Evolutionary conservation across 2,329 filamentous ascomycete genomes (phyloP).

Genomic region (Knufia petricola): DNA sequence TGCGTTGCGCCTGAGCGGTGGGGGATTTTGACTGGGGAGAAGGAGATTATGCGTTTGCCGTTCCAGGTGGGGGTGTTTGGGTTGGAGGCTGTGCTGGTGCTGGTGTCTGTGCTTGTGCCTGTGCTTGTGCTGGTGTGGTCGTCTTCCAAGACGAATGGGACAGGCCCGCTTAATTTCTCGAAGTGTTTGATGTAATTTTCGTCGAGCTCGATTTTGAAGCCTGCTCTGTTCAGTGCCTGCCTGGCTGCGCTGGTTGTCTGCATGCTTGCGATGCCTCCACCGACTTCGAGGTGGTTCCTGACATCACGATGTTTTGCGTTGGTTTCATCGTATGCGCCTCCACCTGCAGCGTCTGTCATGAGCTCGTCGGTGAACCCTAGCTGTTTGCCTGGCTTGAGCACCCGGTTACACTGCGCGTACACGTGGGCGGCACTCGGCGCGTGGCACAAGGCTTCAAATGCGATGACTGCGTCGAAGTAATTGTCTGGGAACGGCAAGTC

Average conservation of each 20-base stretch:
- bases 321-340: slow-evolving; percentile 19
- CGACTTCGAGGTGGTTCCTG: slow-evolving; percentile 24
- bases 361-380: slow-evolving; percentile 27
- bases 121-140: neutral
- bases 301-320: slow-evolving; percentile 22
- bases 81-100: too few species aligned
- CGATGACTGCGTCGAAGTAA: slow-evolving; percentile 26
- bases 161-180: slow-evolving; percentile 4
- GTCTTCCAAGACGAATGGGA: neutral
- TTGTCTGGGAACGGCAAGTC: slow-evolving; percentile 21
- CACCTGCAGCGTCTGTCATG: slow-evolving; percentile 11
- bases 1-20: neutral
- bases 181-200: slow-evolving; percentile 24
- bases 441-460: slow-evolving; percentile 27
- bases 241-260: slow-evolving; percentile 18
- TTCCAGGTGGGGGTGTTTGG: neutral
- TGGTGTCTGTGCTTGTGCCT: too few species aligned
- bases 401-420: slow-evolving; percentile 24
- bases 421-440: slow-evolving; percentile 23
- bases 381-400: slow-evolving; percentile 25
- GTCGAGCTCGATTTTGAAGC: slow-evolving; percentile 23
- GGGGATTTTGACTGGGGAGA: slow-evolving; percentile 9
- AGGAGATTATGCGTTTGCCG: neutral
- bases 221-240: slow-evolving; percentile 20
- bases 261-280: slow-evolving; percentile 25